phyloP scores from a whole-genome alignment of 192 early-diverging fungal genomes.

The Phlyctochytrium bullatum region DNA sequence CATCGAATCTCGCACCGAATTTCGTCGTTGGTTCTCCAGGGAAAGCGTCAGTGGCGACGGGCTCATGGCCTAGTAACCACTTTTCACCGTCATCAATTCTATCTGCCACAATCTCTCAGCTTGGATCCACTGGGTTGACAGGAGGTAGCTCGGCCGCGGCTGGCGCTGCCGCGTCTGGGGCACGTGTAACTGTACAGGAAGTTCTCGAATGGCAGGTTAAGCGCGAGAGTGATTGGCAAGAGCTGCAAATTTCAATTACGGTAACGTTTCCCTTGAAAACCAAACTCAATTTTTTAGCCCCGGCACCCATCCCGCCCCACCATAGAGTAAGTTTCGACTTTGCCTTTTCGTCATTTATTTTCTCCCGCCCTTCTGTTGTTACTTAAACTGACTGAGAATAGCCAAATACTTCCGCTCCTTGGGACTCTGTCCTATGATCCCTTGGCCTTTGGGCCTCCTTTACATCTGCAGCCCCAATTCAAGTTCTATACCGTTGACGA shows the following conservation, averaged over 20 bases:
- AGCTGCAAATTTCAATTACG: too few species aligned
- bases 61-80: too few species aligned
- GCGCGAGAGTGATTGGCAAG: constrained; percentile 35
- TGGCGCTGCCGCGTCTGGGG: neutral
- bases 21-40: neutral
- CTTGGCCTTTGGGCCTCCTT: constrained; percentile 19
- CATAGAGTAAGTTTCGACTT: too few species aligned
- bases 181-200: constrained; percentile 25
- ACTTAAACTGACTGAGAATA: constrained; percentile 41
- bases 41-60: constrained; percentile 20
- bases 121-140: constrained; percentile 1
- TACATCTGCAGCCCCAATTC: constrained; percentile 35
- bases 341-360: too few species aligned
- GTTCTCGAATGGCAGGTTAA: constrained; percentile 40
- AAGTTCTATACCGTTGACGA: constrained; percentile 28
- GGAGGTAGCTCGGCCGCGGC: neutral
- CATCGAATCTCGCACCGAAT: neutral
- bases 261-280: too few species aligned
- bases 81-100: constrained; percentile 21
- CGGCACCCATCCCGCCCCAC: too few species aligned
- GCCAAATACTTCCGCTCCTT: constrained; percentile 16
- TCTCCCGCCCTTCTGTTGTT: too few species aligned
- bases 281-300: too few species aligned
- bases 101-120: constrained; percentile 4
- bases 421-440: constrained; percentile 31